Conservation (phyloP, 495 filamentous ascomycete species). For the Terfezia claveryi region DNA sequence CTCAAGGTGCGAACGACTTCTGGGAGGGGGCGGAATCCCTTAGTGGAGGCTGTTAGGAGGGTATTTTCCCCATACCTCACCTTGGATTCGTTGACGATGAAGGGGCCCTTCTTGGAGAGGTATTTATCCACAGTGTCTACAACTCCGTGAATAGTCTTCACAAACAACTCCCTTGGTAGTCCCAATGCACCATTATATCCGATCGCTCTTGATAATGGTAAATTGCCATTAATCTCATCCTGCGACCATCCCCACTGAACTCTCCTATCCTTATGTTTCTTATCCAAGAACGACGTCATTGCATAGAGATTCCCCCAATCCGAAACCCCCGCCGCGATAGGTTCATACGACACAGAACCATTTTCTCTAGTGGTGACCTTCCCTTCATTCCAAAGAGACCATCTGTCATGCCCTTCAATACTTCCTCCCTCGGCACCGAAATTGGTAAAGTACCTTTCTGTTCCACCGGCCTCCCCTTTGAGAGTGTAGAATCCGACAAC, state of each 20-base stretch:
- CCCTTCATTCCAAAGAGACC: constrained; percentile 26
- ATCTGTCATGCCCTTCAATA: constrained; percentile 20
- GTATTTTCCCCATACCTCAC: constrained; percentile 4
- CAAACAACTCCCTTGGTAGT: constrained; percentile 25
- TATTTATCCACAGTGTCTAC: constrained; percentile 9
- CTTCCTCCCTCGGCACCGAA: constrained; percentile 31
- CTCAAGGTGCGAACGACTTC: constrained; percentile 19
- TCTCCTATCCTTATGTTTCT: constrained; percentile 19
- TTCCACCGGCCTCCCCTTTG: constrained; percentile 17
- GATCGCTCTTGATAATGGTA: no score
- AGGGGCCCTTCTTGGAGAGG: no score
- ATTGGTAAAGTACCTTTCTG: constrained; percentile 26
- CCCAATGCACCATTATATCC: constrained; percentile 16
- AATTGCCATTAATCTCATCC: constrained; percentile 8
- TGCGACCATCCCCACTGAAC: constrained; percentile 25
- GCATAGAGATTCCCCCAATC: constrained; percentile 7
- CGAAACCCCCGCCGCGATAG: constrained; percentile 21
- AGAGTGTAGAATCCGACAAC: constrained; percentile 31
- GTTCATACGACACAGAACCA: constrained; percentile 21
- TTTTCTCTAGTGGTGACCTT: constrained; percentile 18
- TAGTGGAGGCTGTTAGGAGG: constrained; percentile 21
- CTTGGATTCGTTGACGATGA: no score
- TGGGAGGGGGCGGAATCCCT: constrained; percentile 21
- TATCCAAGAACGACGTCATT: constrained; percentile 13
- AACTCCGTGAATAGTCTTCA: constrained; percentile 18